Percentiles rank a stretch among this genome's conserved stretches.
phyloP scores from a whole-genome alignment of 345 rosid genomes.

The Syzygium jambos region DNA sequence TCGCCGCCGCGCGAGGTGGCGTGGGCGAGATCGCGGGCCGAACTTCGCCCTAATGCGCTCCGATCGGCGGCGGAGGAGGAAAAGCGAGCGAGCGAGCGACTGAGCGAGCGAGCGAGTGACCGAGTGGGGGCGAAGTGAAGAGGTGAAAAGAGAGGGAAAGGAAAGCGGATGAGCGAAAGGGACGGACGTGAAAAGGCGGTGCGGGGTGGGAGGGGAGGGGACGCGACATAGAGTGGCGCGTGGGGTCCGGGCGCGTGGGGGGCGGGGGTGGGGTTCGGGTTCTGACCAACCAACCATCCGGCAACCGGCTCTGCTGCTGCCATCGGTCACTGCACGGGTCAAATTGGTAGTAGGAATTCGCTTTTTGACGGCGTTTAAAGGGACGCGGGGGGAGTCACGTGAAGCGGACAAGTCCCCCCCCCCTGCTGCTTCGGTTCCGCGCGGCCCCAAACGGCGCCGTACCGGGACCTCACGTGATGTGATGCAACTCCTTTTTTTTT shows the following conservation, averaged over 20 bases:
- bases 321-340: background rate
- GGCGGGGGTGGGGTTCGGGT: background rate
- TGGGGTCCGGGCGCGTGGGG: conserved; percentile 7
- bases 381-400: background rate
- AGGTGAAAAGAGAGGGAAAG: conserved; percentile 1
- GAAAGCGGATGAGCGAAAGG: background rate
- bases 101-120: background rate
- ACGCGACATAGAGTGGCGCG: conserved; percentile 5
- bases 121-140: background rate
- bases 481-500: background rate
- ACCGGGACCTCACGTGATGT: background rate
- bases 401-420: background rate
- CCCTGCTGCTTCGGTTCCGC: background rate
- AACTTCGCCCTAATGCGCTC: background rate
- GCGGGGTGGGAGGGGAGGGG: background rate
- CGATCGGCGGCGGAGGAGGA: background rate
- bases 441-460: background rate
- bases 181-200: background rate
- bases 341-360: background rate
- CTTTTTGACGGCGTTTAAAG: background rate
- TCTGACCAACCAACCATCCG: background rate
- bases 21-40: background rate
- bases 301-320: background rate
- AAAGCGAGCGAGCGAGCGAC: too few relatives aligned
- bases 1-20: background rate